A percentile compares a stretch with the other conserved stretches of the same genome.
These are phyloP conservation scores for Tubosaeta sp. DNA, from an alignment of 768 basidiomycete genomes.

Conservation along the genomic window DNA sequence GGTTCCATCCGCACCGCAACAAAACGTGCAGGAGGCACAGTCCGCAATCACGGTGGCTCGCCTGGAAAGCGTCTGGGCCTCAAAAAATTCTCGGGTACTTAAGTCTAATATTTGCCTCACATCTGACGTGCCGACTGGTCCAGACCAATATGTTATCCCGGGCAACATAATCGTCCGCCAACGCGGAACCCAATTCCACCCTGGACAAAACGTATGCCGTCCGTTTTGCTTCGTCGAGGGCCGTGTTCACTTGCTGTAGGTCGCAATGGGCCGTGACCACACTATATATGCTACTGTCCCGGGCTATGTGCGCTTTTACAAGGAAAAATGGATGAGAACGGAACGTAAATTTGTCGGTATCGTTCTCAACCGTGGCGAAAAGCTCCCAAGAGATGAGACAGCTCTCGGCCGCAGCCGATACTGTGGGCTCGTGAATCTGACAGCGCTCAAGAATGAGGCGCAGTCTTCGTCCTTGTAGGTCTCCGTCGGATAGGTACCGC, in stretches of 20 bases:
- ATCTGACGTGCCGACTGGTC: conserved; percentile 7
- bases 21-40: conserved; percentile 92
- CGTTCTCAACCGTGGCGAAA: conserved; percentile 76
- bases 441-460: conserved; percentile 23
- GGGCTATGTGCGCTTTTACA: conserved; percentile 94
- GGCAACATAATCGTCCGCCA: conserved; percentile 97
- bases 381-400: conserved; percentile 77
- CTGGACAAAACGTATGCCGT: conserved; percentile 84
- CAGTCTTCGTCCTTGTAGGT: conserved; percentile 4
- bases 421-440: conserved; percentile 74
- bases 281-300: conserved; percentile 89
- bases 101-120: conserved; percentile 13
- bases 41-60: conserved; percentile 89
- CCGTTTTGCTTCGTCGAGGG: neutral
- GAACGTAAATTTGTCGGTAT: conserved; percentile 83
- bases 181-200: conserved; percentile 87
- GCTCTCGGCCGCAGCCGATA: conserved; percentile 75
- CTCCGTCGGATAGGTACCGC: conserved; percentile 6
- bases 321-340: conserved; percentile 65
- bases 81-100: conserved; percentile 89
- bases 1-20: conserved; percentile 88
- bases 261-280: conserved; percentile 90
- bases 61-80: conserved; percentile 91
- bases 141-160: conserved; percentile 88
- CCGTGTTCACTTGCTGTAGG: conserved; percentile 41